A percentile compares a stretch with the other conserved stretches of the same genome.
phyloP scores from a whole-genome alignment of 768 basidiomycete species.

The Mycena kentingensis region DNA sequence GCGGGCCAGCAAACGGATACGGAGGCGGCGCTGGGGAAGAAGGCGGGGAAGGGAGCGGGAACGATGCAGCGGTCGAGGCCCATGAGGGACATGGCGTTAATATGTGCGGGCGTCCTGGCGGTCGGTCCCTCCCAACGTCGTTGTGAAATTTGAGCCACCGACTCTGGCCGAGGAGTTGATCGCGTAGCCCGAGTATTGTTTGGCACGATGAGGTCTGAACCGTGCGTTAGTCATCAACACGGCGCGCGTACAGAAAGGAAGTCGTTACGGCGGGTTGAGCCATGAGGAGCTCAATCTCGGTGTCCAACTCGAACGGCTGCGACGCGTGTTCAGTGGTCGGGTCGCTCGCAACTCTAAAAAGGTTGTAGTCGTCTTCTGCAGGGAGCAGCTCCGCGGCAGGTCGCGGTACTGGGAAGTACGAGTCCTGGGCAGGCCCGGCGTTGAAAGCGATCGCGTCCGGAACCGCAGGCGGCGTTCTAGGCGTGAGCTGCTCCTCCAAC shows the following conservation, averaged over 20 bases:
- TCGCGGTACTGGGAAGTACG: too few relatives aligned
- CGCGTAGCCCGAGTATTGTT: not conserved
- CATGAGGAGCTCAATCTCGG: too few relatives aligned
- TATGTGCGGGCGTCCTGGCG: not conserved
- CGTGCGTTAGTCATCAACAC: not conserved
- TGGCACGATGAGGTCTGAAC: not conserved
- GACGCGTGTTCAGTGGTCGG: too few relatives aligned
- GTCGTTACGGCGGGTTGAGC: not conserved
- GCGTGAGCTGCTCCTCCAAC: slow-evolving; percentile 1
- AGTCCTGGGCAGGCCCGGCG: not conserved
- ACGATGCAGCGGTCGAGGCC: not conserved
- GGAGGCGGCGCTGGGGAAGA: not conserved
- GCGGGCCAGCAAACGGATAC: too few relatives aligned
- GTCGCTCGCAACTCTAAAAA: too few relatives aligned
- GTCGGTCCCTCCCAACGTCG: not conserved
- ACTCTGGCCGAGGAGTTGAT: not conserved
- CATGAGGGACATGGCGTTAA: not conserved
- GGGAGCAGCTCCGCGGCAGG: too few relatives aligned
- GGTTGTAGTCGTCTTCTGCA: too few relatives aligned
- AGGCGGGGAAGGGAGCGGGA: not conserved
- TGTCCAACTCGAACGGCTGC: too few relatives aligned
- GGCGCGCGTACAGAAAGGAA: not conserved
- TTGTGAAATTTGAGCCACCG: not conserved
- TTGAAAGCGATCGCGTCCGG: not conserved
- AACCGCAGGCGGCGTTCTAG: not conserved